Evolutionary conservation across 2,329 filamentous ascomycete species (phyloP).

Genomic region (Parastagonospora avenae): DNA sequence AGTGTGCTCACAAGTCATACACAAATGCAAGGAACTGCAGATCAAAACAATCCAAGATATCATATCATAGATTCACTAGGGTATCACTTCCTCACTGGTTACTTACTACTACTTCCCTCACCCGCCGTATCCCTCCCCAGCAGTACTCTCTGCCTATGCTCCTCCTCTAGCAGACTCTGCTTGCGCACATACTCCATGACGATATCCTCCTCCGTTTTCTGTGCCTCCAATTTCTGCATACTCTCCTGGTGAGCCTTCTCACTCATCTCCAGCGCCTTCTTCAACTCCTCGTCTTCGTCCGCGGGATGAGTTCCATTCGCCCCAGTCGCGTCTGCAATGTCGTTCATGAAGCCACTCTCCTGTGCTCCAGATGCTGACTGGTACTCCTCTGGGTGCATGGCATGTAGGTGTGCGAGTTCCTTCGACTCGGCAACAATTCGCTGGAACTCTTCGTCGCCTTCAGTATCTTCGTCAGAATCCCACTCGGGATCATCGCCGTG

Average conservation of each 20-base stretch:
- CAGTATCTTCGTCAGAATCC: constrained; percentile 36
- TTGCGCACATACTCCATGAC: constrained; percentile 78
- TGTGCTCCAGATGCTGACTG: constrained; percentile 9
- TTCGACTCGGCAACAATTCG: constrained; percentile 44
- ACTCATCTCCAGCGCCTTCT: constrained; percentile 35
- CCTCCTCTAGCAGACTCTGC: constrained; percentile 71
- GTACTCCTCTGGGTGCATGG: constrained; percentile 23
- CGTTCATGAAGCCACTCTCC: constrained; percentile 13
- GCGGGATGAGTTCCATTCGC: constrained; percentile 1
- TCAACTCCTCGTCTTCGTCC: constrained; percentile 30
- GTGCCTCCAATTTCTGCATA: constrained; percentile 49
- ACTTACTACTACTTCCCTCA: constrained; percentile 12
- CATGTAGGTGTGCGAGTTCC: constrained; percentile 34
- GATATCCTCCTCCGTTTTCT: constrained; percentile 70
- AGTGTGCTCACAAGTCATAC: no score
- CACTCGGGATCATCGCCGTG: constrained; percentile 33
- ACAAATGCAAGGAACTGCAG: no score
- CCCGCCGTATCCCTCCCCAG: constrained; percentile 16
- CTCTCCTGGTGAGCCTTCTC: constrained; percentile 38
- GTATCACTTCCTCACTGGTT: no score
- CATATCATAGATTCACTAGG: no score
- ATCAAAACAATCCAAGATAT: no score
- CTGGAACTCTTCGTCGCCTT: constrained; percentile 45
- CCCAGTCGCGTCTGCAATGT: constrained; percentile 11
- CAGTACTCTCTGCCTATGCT: constrained; percentile 22